Percentiles rank a stretch among this genome's conserved stretches.
Evolutionary conservation across 495 filamentous ascomycete species (phyloP).

Genomic region (Cladorrhinum samala): DNA sequence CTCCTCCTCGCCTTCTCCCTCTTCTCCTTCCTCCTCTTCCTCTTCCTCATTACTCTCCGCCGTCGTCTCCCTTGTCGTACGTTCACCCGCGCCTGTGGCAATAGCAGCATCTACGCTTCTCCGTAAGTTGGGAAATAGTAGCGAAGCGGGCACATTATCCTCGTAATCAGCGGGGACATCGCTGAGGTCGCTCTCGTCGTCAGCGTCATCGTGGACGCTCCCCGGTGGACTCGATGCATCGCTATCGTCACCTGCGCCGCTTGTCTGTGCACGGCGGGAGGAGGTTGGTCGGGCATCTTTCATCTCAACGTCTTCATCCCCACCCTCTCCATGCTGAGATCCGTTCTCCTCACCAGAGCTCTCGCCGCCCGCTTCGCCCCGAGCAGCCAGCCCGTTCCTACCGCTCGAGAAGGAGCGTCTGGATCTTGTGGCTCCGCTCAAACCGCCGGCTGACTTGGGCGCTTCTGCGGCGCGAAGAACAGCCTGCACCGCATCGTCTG

Average conservation of each 20-base stretch:
- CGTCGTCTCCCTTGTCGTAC: slow-evolving; percentile 4
- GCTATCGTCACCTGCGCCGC: slow-evolving; percentile 12
- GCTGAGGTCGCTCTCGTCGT: slow-evolving; percentile 76
- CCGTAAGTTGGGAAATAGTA: slow-evolving; percentile 42
- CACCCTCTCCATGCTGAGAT: slow-evolving; percentile 18
- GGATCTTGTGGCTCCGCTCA: background rate
- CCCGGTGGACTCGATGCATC: slow-evolving; percentile 40
- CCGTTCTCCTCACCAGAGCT: slow-evolving; percentile 17
- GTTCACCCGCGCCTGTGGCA: background rate
- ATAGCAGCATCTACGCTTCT: slow-evolving; percentile 27
- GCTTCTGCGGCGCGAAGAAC: slow-evolving; percentile 37
- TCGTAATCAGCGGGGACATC: slow-evolving; percentile 55
- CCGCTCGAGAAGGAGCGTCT: slow-evolving; percentile 36
- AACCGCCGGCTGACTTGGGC: slow-evolving; percentile 25
- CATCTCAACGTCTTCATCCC: slow-evolving; percentile 28
- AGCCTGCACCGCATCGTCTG: slow-evolving; percentile 40
- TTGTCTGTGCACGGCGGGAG: slow-evolving; percentile 7
- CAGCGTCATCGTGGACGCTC: slow-evolving; percentile 67
- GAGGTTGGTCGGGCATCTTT: slow-evolving; percentile 26
- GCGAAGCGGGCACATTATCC: slow-evolving; percentile 36
- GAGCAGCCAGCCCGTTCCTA: slow-evolving; percentile 22
- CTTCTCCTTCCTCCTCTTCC: slow-evolving; percentile 14
- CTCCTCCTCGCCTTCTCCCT: slow-evolving; percentile 23
- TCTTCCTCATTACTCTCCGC: slow-evolving; percentile 15
- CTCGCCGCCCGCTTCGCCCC: slow-evolving; percentile 22